Percentiles rank a stretch among this genome's conserved stretches.
phyloP scores from a whole-genome alignment of 2,329 filamentous ascomycete genomes.

The Coniochaeta sp. region DNA sequence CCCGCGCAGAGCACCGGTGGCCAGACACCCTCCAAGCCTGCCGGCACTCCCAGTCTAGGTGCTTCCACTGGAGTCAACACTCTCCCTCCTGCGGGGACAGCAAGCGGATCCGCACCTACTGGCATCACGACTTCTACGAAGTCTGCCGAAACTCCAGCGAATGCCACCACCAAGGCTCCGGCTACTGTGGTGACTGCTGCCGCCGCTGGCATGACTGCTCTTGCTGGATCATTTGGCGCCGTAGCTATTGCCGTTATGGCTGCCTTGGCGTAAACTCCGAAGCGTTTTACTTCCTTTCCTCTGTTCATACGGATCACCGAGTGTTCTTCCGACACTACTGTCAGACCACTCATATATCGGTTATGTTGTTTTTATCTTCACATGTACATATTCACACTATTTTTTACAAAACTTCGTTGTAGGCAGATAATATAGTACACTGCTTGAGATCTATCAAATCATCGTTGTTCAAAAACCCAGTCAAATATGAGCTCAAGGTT shows the following conservation, averaged over 20 bases:
- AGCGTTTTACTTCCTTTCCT: neutral
- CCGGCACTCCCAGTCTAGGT: neutral
- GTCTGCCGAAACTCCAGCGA: neutral
- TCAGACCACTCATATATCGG: neutral
- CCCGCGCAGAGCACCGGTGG: neutral
- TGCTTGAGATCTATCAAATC: neutral
- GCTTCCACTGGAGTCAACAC: neutral
- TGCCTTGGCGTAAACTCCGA: neutral
- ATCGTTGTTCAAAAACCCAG: no score
- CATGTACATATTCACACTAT: neutral
- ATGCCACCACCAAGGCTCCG: neutral
- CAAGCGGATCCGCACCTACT: neutral
- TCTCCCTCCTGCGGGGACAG: neutral
- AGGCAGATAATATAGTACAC: neutral
- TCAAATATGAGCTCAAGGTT: no score
- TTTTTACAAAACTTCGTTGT: neutral
- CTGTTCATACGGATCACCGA: neutral
- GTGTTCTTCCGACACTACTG: neutral
- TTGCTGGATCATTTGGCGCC: neutral
- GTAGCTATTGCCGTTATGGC: neutral
- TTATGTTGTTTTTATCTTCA: neutral
- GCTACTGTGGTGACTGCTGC: neutral
- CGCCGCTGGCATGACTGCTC: neutral
- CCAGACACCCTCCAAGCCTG: neutral
- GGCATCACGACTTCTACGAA: neutral